A percentile compares a stretch with the other conserved stretches of the same genome.
Evolutionary conservation across 371 early-diverging fungal genomes (phyloP).

Genomic region (Mortierella polycephala): DNA sequence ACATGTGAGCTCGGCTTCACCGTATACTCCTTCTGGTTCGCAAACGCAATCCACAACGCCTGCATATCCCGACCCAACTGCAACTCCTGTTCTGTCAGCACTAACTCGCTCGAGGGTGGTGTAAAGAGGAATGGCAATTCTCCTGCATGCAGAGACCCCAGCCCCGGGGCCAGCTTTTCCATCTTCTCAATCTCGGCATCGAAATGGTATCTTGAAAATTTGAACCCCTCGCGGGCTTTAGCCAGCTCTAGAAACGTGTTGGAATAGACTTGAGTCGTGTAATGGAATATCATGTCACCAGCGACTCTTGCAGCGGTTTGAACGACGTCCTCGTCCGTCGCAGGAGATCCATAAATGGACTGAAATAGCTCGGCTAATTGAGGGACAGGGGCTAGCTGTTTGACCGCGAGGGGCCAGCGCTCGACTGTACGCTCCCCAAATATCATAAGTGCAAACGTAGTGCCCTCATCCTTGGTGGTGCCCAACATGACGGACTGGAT

Average conservation of each 20-base stretch:
- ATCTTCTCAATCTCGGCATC: not conserved
- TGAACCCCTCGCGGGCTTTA: not conserved
- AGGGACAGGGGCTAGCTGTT: not conserved
- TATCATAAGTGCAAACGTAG: not conserved
- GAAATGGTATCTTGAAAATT: not conserved
- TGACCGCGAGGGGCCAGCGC: not conserved
- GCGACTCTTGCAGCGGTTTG: not conserved
- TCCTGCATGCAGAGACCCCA: not conserved
- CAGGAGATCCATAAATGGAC: constrained; percentile 4
- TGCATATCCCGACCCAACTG: not conserved
- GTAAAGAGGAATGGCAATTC: not conserved
- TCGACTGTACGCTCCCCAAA: not conserved
- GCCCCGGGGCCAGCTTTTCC: not conserved
- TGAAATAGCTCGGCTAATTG: not conserved
- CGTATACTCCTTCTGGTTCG: constrained; percentile 8
- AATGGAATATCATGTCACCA: constrained; percentile 3
- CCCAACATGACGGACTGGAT: not conserved
- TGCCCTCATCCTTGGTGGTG: constrained; percentile 8
- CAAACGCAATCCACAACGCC: constrained; percentile 3
- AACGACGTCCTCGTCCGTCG: not conserved
- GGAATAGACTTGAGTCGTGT: not conserved
- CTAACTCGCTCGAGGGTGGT: not conserved
- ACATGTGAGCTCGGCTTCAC: not conserved
- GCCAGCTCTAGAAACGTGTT: not conserved
- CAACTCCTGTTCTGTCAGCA: not conserved